phyloP scores from a whole-genome alignment of 2,329 filamentous ascomycete genomes.

The Alternaria angustiovoidea region DNA sequence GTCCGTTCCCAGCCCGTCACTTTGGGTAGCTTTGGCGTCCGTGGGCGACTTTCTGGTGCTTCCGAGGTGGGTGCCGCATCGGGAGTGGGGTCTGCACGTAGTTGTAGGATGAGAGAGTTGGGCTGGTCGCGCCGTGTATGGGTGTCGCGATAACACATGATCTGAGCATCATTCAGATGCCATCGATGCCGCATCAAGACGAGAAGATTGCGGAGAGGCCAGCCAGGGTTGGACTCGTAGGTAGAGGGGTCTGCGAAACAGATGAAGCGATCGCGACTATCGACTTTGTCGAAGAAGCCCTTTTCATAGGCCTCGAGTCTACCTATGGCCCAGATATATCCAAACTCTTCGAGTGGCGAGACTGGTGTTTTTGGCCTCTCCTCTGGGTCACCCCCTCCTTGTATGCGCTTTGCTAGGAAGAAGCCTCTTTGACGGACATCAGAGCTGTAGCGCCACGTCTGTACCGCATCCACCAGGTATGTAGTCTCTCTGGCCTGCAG shows the following conservation, averaged over 20 bases:
- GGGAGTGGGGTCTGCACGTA: conserved; percentile 33
- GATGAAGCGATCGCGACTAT: conserved; percentile 79
- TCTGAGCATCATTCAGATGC: conserved; percentile 76
- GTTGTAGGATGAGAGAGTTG: conserved; percentile 76
- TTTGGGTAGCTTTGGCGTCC: conserved; percentile 73
- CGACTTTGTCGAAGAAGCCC: conserved; percentile 81
- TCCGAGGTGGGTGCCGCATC: conserved; percentile 20
- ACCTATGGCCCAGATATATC: conserved; percentile 79
- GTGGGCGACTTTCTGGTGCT: conserved; percentile 29
- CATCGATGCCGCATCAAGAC: conserved; percentile 85
- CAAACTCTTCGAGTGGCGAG: conserved; percentile 63
- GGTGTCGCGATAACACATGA: conserved; percentile 89
- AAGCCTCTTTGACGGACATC: conserved; percentile 91
- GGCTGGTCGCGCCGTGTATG: conserved; percentile 79
- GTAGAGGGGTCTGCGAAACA: conserved; percentile 93
- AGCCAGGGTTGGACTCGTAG: conserved; percentile 85
- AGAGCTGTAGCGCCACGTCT: conserved; percentile 84
- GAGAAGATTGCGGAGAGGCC: conserved; percentile 90
- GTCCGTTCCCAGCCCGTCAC: conserved; percentile 96
- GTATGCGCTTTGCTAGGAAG: conserved; percentile 86
- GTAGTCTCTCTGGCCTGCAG: conserved; percentile 76
- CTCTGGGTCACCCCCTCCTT: conserved; percentile 39
- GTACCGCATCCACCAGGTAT: conserved; percentile 79
- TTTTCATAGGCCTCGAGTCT: conserved; percentile 80
- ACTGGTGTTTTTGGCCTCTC: conserved; percentile 58